Evolutionary conservation across 2,329 filamentous ascomycete genomes (phyloP).

Genomic region (Dactylellina parvicollis): DNA sequence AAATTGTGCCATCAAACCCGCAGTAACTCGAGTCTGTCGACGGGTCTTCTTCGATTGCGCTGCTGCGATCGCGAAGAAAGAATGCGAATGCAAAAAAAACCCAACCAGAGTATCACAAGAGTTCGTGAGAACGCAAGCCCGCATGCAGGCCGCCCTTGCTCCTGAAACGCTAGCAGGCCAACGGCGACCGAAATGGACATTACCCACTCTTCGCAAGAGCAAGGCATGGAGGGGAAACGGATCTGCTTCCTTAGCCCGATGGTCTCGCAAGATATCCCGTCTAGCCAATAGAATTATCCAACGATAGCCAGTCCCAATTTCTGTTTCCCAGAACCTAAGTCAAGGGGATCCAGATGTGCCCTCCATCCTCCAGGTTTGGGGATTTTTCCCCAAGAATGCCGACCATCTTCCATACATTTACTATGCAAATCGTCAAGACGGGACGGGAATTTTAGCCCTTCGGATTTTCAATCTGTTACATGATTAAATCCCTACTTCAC

Average conservation of each 20-base stretch:
- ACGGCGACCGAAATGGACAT: constrained; percentile 8
- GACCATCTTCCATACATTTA: constrained; percentile 31
- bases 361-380: constrained; percentile 21
- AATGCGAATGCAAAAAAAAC: neutral
- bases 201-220: constrained; percentile 20
- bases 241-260: constrained; percentile 50
- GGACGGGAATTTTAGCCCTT: constrained; percentile 38
- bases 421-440: constrained; percentile 17
- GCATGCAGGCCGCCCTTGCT: constrained; percentile 15
- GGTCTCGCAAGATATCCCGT: constrained; percentile 46
- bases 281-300: constrained; percentile 38
- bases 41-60: constrained; percentile 2
- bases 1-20: neutral
- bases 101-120: no score
- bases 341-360: constrained; percentile 26
- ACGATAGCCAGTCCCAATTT: constrained; percentile 47
- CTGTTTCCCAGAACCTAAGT: constrained; percentile 34
- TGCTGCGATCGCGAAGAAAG: neutral
- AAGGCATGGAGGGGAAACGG: constrained; percentile 32
- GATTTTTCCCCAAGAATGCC: constrained; percentile 38
- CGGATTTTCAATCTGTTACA: constrained; percentile 16
- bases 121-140: constrained; percentile 10
- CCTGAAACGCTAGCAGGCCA: constrained; percentile 7
- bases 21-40: constrained; percentile 10
- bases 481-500: constrained; percentile 35